These are phyloP conservation scores for Kodamaea derodonti DNA, from an alignment of 1,139 yeast species.

Conservation along the genomic window DNA sequence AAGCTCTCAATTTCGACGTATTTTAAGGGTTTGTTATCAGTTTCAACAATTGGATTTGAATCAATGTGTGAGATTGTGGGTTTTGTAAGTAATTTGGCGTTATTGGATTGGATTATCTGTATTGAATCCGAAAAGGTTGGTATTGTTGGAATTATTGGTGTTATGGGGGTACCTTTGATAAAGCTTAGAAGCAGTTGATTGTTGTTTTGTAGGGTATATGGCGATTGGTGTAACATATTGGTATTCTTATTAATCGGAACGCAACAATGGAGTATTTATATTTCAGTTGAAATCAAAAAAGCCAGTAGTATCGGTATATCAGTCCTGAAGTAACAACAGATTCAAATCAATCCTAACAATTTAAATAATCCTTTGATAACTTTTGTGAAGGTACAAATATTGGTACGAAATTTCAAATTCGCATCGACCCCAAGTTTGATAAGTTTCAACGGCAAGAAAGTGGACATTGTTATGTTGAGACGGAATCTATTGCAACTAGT, in stretches of 20 bases:
- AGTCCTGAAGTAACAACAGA: too few species aligned
- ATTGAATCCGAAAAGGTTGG: neutral
- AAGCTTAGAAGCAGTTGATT: constrained; percentile 3
- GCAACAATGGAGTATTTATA: too few species aligned
- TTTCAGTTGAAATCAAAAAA: too few species aligned
- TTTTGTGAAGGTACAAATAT: too few species aligned
- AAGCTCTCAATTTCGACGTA: constrained; percentile 24
- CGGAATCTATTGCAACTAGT: too few species aligned
- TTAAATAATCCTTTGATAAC: too few species aligned
- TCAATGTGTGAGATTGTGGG: constrained; percentile 8
- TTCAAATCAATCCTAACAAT: too few species aligned
- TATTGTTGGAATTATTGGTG: neutral
- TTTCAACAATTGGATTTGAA: constrained; percentile 3
- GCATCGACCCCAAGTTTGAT: too few species aligned
- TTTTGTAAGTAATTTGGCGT: constrained; percentile 16
- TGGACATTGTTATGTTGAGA: too few species aligned
- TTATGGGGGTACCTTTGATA: neutral
- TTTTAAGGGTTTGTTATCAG: constrained; percentile 6
- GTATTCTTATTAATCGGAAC: neutral
- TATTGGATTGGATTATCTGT: constrained; percentile 14
- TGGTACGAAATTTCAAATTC: too few species aligned
- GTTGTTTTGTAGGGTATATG: constrained; percentile 5
- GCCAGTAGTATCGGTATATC: too few species aligned
- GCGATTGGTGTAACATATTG: constrained; percentile 2
- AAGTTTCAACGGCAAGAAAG: too few species aligned